Evolutionary conservation across 257 asterid genomes (phyloP), one percentile per base, ranked within the genome.

Genomic region (Solanum medicagineum): DNA sequence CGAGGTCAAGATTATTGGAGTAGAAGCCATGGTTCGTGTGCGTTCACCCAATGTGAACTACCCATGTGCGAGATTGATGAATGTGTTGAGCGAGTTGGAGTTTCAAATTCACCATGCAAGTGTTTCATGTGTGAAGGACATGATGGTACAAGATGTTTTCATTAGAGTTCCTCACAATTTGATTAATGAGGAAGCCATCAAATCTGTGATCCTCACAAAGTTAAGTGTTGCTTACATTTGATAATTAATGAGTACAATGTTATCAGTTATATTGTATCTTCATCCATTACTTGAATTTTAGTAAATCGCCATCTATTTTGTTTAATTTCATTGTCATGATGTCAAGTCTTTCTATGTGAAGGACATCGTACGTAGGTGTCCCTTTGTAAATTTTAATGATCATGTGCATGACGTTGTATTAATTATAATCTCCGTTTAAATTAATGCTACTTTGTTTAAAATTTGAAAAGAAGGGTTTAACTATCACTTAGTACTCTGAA

Each of bases 61-160:
- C 53, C 92, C 92, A 0, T 86, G 88, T 8, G 86, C 87, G 0
- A 83, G 84, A 26, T 17, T 90, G 44, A 90, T 89, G 91, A 62
- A 87, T 62, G 92, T 83, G 26, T 36, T 89, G 16, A 54, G 87
- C 47, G 89, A 87, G 32, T 47, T 91, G 84, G 86, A 84, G 60
- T 57, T 91, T 5, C 44, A 87, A 12, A 81, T 88, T 74, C 80
- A 81, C 59, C 87, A 86, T 55, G 93, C 88, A 0, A 85, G 87
- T n/a, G 29, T 87, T 54, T 89, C 90, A 0, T 74, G 75, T 40
- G 80, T 90, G 0, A 87, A 84, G 70, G 87, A 79, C 12, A 20
- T 87, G 75, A 88, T 91, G 92, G 79, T 87, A 14, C 94, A 91
- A 71, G 88, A 89, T 71, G 85, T 91, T 22, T 86, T 90, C 13